phyloP scores from a whole-genome alignment of 2,329 filamentous ascomycete species.

The Aureobasidium sp. region DNA sequence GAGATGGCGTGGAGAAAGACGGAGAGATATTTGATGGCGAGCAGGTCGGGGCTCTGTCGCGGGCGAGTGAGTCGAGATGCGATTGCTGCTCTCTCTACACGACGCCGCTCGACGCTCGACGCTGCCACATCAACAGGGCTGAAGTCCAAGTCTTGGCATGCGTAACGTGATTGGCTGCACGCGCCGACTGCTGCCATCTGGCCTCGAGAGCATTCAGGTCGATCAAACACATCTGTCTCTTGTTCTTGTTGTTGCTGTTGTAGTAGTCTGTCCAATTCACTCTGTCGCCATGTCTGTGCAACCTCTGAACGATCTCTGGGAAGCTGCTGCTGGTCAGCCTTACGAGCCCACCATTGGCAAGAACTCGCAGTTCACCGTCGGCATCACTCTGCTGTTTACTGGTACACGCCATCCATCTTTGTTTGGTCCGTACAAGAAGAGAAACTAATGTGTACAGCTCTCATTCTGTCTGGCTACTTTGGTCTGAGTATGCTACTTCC shows the following conservation, averaged over 20 bases:
- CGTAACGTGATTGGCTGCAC: not conserved
- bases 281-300: conserved; percentile 60
- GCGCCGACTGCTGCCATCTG: conserved; percentile 2
- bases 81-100: not conserved
- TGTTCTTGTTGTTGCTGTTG: not conserved
- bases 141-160: not conserved
- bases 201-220: conserved; percentile 3
- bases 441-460: conserved; percentile 32
- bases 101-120: not conserved
- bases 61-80: not conserved
- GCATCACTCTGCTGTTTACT: conserved; percentile 62
- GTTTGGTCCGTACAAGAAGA: conserved; percentile 1
- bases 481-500: conserved; percentile 60
- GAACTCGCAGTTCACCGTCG: conserved; percentile 72
- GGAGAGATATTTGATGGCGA: not conserved
- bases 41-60: not conserved
- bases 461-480: conserved; percentile 69
- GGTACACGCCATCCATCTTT: conserved; percentile 37
- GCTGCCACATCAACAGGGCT: not conserved
- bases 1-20: not conserved
- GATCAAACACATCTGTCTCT: not conserved
- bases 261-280: not conserved
- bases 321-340: conserved; percentile 78
- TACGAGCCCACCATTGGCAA: conserved; percentile 76
- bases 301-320: conserved; percentile 77